phyloP scores from a whole-genome alignment of 352 stramenopile species.

The Globisporangium spiculum region DNA sequence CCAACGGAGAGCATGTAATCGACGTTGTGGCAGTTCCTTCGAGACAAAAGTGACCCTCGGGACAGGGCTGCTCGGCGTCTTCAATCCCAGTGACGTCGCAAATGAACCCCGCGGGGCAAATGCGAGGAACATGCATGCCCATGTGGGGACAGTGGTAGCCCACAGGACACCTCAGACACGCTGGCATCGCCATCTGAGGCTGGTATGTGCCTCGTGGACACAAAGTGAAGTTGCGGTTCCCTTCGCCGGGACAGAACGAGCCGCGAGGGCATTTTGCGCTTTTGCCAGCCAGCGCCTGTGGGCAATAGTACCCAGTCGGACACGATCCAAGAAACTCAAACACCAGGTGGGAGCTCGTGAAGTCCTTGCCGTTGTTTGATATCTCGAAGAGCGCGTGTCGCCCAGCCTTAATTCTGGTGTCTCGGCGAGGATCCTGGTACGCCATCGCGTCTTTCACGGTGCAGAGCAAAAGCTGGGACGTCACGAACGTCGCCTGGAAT shows the following conservation, averaged over 20 bases:
- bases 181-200: slow-evolving; percentile 57
- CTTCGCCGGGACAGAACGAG: slow-evolving; percentile 69
- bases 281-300: slow-evolving; percentile 37
- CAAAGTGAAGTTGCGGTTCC: slow-evolving; percentile 92
- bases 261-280: slow-evolving; percentile 67
- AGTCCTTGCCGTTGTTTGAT: slow-evolving; percentile 95
- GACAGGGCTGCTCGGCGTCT: slow-evolving; percentile 91
- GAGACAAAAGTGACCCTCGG: slow-evolving; percentile 94
- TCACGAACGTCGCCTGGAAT: slow-evolving; percentile 87
- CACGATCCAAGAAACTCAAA: slow-evolving; percentile 83
- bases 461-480: slow-evolving; percentile 86
- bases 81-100: slow-evolving; percentile 94
- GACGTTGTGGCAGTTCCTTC: slow-evolving; percentile 93
- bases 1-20: slow-evolving; percentile 75
- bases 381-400: slow-evolving; percentile 80
- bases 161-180: slow-evolving; percentile 92
- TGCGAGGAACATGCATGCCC: slow-evolving; percentile 90
- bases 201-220: slow-evolving; percentile 95
- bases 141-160: slow-evolving; percentile 93
- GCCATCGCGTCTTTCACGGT: slow-evolving; percentile 39
- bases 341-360: slow-evolving; percentile 68
- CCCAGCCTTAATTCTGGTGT: slow-evolving; percentile 19
- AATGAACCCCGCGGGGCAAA: slow-evolving; percentile 94
- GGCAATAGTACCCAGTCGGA: slow-evolving; percentile 89
- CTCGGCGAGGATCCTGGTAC: slow-evolving; percentile 34